Base-by-base conservation (phyloP, 2,329 filamentous ascomycete genomes). In the Fusarium camptoceras region DNA sequence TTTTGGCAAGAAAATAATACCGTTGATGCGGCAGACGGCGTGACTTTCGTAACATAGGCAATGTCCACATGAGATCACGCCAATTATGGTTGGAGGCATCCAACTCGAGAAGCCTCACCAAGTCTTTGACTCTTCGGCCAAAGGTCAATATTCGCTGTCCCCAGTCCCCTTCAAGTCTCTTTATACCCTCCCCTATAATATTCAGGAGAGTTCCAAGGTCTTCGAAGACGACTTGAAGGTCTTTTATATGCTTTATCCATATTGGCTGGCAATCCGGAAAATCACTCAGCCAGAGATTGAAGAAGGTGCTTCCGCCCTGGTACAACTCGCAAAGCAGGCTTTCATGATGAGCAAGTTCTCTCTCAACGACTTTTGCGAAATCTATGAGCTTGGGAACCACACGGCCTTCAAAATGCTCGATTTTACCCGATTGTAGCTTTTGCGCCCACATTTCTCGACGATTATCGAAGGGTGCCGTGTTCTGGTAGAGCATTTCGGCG, bases 31-130 rank as follows among this genome's bases (percentile, higher is more conserved):
- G 55, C 24, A 51, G 68, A 31, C 67, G 53, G n/a, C 58, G 55
- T 10, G 67, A 69, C 47, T 73, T 75, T 24, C 75, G 75, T 42
- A 74, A 37, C 66, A 68, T 67, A 8, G 75, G 75, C 30, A 76
- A 55, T 11, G 75, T 71, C 24, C 50, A 27, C 20, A 76, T 55
- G 25, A 72, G 37, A 14, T 72, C 66, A 12, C 70, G 66, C 75
- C 75, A 76, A 27, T 66, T 55, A 12, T 20, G n/a, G 22, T 63
- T 30, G 10, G 59, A 51, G 12, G 27, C n/a, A 5, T 22, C 42
- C 8, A 22, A 34, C 30, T 72, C 59, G 28, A 62, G 30, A 14
- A 76, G 53, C 15, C 43, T 37, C 18, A 39, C 16, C n/a, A 76
- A 28, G 39, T 59, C 66, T n/a, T 39, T 18, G 30, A 66, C 47